phyloP scores from a whole-genome alignment of 495 filamentous ascomycete genomes.

The Penicillium ucsense region DNA sequence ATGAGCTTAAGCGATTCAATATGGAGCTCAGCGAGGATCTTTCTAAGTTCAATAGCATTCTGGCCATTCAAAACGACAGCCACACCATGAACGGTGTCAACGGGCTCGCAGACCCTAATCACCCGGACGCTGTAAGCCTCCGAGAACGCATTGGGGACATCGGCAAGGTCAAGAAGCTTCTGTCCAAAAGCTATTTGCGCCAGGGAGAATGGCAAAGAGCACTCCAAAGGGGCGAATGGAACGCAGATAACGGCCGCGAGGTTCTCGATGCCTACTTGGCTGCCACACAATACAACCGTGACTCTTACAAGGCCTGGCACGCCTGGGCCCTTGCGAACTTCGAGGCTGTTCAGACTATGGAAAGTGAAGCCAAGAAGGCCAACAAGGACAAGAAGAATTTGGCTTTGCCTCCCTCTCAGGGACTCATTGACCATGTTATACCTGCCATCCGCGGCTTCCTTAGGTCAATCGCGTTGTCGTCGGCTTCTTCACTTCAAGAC shows the following conservation, averaged over 20 bases:
- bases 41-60: constrained; percentile 46
- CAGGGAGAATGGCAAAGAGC: constrained; percentile 92
- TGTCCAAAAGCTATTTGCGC: constrained; percentile 90
- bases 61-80: constrained; percentile 32
- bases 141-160: constrained; percentile 35
- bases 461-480: constrained; percentile 84
- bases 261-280: constrained; percentile 80
- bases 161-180: constrained; percentile 51
- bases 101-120: constrained; percentile 41
- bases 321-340: constrained; percentile 99
- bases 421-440: constrained; percentile 79
- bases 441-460: constrained; percentile 93
- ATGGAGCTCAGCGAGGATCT: constrained; percentile 66
- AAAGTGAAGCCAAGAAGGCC: constrained; percentile 43
- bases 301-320: constrained; percentile 99
- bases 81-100: constrained; percentile 50
- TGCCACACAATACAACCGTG: constrained; percentile 81
- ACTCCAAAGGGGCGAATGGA: constrained; percentile 77
- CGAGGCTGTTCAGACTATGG: constrained; percentile 81
- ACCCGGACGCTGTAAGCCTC: constrained; percentile 26
- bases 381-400: constrained; percentile 34
- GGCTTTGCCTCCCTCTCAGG: constrained; percentile 40
- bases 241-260: constrained; percentile 52
- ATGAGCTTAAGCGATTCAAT: constrained; percentile 74
- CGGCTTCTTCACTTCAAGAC: constrained; percentile 87